Percentiles rank a stretch among this genome's conserved stretches.
Conservation (phyloP, 768 basidiomycete genomes). For the Lentinula aciculospora region DNA sequence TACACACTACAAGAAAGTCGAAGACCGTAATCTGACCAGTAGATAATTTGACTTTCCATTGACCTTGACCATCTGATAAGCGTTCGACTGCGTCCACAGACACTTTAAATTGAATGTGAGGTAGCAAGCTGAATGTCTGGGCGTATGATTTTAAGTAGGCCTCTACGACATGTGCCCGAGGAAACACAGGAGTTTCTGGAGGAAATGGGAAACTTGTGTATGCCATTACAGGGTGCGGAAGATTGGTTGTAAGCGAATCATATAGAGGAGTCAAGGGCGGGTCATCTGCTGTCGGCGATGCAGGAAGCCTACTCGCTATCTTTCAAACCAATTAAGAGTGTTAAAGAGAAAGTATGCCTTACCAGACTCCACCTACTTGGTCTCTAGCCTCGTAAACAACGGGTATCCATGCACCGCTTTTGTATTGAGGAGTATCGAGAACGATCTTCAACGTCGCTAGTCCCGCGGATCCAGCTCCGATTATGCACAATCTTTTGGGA, state of each 20-base stretch:
- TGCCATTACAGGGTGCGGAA: conserved; percentile 77
- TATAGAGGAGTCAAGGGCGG: conserved; percentile 69
- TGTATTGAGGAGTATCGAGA: conserved; percentile 51
- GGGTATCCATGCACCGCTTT: conserved; percentile 56
- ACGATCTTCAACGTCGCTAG: conserved; percentile 65
- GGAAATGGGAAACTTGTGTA: conserved; percentile 62
- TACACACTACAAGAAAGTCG: conserved; percentile 69
- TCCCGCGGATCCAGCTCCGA: conserved; percentile 76
- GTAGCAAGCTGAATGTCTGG: conserved; percentile 48
- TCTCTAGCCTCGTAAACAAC: conserved; percentile 60
- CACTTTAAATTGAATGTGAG: conserved; percentile 60
- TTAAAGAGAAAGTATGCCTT: conserved; percentile 15
- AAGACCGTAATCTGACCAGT: conserved; percentile 33
- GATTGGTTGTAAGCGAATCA: conserved; percentile 75
- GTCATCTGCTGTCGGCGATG: conserved; percentile 34
- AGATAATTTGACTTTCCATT: conserved; percentile 47
- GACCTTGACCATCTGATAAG: conserved; percentile 14
- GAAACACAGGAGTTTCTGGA: conserved; percentile 67
- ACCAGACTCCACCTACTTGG: conserved; percentile 78
- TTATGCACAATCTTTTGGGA: conserved; percentile 40
- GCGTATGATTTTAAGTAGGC: conserved; percentile 70
- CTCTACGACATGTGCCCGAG: conserved; percentile 52
- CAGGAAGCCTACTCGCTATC: conserved; percentile 44
- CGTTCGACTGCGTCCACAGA: conserved; percentile 44
- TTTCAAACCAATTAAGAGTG: not conserved